These are phyloP conservation scores for Medicago ruthenica DNA, from an alignment of 306 rosid species.

Conservation along the genomic window DNA sequence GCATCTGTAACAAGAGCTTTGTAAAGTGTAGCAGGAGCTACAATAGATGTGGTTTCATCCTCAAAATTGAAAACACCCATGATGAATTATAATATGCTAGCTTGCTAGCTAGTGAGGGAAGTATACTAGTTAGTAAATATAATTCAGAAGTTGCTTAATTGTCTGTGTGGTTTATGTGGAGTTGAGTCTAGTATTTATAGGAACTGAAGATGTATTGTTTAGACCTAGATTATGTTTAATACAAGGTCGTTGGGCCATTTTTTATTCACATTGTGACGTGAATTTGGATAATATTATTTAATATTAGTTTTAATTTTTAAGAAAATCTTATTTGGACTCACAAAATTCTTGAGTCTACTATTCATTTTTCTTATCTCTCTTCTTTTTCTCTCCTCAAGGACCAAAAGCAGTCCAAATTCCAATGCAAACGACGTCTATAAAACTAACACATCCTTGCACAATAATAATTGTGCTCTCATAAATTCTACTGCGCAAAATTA, in stretches of 20 bases:
- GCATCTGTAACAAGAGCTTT: constrained; percentile 39
- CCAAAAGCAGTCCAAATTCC: no score
- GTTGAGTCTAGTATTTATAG: constrained; percentile 35
- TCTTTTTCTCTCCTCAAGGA: no score
- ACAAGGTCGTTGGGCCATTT: constrained; percentile 1
- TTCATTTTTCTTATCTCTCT: no score
- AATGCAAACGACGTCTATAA: no score
- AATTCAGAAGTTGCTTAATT: not conserved
- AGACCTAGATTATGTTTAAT: not conserved
- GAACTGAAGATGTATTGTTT: not conserved
- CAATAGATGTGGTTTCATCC: constrained; percentile 29
- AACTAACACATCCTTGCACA: no score
- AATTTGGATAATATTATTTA: not conserved
- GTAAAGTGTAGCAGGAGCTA: constrained; percentile 43
- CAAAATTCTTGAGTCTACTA: no score
- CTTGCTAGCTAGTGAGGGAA: not conserved
- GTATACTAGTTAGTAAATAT: no score
- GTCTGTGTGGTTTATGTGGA: not conserved
- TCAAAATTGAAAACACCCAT: constrained; percentile 47
- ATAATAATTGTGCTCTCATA: no score
- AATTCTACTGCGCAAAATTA: no score
- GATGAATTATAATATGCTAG: constrained; percentile 1
- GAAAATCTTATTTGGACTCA: not conserved
- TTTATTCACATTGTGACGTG: not conserved
- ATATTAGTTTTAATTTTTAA: not conserved